Evolutionary conservation across 148 eudicot species (phyloP), one percentile per base, ranked within the genome.

Genomic region (Selenicereus undatus): DNA sequence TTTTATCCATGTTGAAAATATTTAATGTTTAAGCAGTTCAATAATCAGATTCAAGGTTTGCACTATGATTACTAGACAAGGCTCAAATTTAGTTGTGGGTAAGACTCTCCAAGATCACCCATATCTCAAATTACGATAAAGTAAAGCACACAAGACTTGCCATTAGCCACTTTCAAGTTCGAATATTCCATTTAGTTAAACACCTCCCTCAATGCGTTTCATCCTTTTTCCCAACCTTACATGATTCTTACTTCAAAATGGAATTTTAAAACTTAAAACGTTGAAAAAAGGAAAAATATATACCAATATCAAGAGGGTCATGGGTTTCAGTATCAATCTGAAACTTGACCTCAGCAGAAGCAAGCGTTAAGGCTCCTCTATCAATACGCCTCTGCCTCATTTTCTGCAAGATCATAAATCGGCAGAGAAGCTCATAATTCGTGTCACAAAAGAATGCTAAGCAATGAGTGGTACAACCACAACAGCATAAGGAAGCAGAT

Each of bases 301-400:
- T 90, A 96, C 99, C 98, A 76, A 96, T 93, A 87, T 96, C 99
- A 77, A 96, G 97, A 78, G 99, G 99, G 54, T 96, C 98, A 80
- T 93, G 99, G 88, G 99, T 96, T 83, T 96, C 98, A 20, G 99
- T 93, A 88, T 93, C 99, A 85, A 96, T 94, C 83, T 96, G 95
- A 71, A 96, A 96, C 81, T 96, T 93, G 73, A 93, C 99, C 94
- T 96, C 98, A 74, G 99, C 99, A 70, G 99, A 96, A 85, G 98
- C 98, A 85, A 96, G 98, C 30, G 99, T 96, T 76, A 96, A 76
- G 75, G 99, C 99, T 71, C 99, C 99, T 85, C 97, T 92, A 8
- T 96, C 98, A 82, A 96, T 96, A 78, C 99, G 98, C 77, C 92
- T 90, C 79, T 89, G 93, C 90, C 99, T 92, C 99, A 96, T 91